Evolutionary conservation across 176 grass and related monocot genomes (phyloP).

Genomic region (Bromus sterilis): DNA sequence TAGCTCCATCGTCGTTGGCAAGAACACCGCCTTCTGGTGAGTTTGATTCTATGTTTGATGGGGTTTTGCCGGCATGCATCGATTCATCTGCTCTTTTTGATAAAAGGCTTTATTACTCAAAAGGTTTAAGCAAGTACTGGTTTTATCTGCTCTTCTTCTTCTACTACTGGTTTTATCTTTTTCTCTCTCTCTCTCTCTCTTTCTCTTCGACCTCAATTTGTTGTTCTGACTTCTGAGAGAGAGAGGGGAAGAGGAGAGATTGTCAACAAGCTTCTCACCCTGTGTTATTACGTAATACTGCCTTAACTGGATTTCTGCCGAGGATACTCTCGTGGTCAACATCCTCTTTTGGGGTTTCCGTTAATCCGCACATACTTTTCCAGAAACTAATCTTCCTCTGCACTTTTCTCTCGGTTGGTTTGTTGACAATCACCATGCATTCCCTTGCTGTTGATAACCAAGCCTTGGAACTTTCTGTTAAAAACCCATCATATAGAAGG

Average conservation of each 20-base stretch:
- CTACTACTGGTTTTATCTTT: too few relatives aligned
- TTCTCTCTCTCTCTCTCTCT: neutral
- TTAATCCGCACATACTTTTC: neutral
- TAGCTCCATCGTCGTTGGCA: neutral
- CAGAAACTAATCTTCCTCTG: neutral
- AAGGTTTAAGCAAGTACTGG: too few relatives aligned
- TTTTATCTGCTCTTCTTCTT: too few relatives aligned
- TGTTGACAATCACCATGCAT: neutral
- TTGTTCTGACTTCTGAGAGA: too few relatives aligned
- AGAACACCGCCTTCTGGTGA: neutral
- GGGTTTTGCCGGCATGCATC: neutral
- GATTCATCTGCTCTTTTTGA: too few relatives aligned
- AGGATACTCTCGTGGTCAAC: neutral
- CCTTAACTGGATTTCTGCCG: neutral
- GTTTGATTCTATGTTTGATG: neutral
- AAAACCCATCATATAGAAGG: neutral
- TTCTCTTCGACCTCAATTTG: neutral
- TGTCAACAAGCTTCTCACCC: neutral
- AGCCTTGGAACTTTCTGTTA: neutral
- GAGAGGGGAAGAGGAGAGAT: neutral
- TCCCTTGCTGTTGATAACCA: neutral
- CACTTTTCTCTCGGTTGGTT: neutral
- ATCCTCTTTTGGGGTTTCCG: neutral
- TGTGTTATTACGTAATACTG: neutral
- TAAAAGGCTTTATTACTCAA: too few relatives aligned